Conservation (phyloP, 2,329 filamentous ascomycete species). For the Cordyceps fumosorosea region DNA sequence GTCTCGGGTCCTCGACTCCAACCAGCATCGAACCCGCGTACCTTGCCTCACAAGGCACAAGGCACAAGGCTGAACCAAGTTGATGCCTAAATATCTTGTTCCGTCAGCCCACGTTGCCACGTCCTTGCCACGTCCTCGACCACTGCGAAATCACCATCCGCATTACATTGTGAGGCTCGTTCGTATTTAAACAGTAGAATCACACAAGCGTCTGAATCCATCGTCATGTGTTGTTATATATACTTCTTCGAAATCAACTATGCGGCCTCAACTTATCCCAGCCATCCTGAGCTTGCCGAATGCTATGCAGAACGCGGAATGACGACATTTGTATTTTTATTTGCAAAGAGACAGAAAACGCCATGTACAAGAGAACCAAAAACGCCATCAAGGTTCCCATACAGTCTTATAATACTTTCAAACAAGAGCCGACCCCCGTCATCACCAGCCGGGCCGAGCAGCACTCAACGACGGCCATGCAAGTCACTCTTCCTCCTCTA, state of each 20-base stretch:
- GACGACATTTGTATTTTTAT: neutral
- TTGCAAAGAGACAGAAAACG: neutral
- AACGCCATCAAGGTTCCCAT: neutral
- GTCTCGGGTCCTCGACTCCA: no score
- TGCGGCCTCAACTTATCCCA: neutral
- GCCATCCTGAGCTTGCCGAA: neutral
- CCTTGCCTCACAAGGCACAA: neutral
- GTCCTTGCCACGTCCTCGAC: no score
- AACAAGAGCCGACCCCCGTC: neutral
- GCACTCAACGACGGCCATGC: neutral
- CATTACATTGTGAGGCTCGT: no score
- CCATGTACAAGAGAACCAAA: constrained; percentile 2
- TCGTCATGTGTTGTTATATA: constrained; percentile 5
- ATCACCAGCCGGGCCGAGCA: neutral
- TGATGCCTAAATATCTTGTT: no score
- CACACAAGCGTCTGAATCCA: neutral
- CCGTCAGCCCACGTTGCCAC: no score
- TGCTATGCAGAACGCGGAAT: constrained; percentile 10
- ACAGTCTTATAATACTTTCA: neutral
- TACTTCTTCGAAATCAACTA: neutral
- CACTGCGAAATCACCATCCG: no score
- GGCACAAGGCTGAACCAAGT: neutral
- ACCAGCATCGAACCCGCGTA: neutral
- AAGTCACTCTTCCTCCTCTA: neutral
- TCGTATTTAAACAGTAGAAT: no score